Conservation (phyloP, 23 red algal species). For the Gracilariopsis chorda region DNA sequence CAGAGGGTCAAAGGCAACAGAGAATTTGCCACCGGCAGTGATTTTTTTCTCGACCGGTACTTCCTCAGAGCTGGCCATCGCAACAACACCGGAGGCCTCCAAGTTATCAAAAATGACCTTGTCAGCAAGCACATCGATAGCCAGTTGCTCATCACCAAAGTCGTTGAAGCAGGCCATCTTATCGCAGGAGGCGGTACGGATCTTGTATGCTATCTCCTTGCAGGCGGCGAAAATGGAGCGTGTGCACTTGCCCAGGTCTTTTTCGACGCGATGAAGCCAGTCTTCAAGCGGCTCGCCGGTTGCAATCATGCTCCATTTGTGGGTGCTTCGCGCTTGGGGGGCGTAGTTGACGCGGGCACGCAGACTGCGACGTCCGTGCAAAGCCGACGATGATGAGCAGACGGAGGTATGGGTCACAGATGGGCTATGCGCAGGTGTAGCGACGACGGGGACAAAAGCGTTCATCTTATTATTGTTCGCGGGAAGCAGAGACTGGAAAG, state of each 20-base stretch:
- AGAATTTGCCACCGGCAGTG: slow-evolving; percentile 69
- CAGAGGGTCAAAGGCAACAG: slow-evolving; percentile 95
- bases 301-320: slow-evolving; percentile 24
- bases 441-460: slow-evolving; percentile 28
- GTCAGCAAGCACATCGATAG: slow-evolving; percentile 96
- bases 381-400: not conserved
- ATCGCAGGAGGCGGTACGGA: slow-evolving; percentile 96
- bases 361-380: not conserved
- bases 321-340: not conserved
- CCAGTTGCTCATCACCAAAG: slow-evolving; percentile 99
- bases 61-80: slow-evolving; percentile 90
- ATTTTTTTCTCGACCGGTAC: slow-evolving; percentile 79
- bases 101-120: slow-evolving; percentile 94
- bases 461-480: not conserved
- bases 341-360: not conserved
- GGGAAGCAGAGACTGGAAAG: not conserved
- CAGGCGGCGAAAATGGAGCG: slow-evolving; percentile 89
- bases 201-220: slow-evolving; percentile 98
- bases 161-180: slow-evolving; percentile 98
- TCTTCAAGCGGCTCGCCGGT: slow-evolving; percentile 77
- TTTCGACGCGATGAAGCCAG: slow-evolving; percentile 66
- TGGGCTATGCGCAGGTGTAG: not conserved
- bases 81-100: slow-evolving; percentile 70
- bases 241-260: slow-evolving; percentile 72
- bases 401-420: not conserved